Evolutionary conservation across 2,329 filamentous ascomycete species (phyloP).

Genomic region (Aspergillaceae sp.): DNA sequence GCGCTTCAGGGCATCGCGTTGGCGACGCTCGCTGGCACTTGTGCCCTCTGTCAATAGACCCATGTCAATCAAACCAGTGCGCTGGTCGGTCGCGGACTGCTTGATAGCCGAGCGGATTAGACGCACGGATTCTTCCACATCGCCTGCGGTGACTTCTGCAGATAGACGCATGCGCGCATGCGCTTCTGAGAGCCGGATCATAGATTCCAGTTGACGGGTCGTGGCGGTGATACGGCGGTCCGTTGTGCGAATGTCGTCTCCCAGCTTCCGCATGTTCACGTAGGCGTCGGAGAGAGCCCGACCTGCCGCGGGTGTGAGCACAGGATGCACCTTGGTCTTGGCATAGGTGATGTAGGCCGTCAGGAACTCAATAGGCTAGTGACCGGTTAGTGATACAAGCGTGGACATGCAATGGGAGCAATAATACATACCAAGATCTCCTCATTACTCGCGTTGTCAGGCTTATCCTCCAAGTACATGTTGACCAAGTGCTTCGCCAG

Average conservation of each 20-base stretch:
- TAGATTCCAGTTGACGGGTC: constrained; percentile 90
- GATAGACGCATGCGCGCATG: constrained; percentile 96
- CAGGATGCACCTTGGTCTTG: constrained; percentile 73
- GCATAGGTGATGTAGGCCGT: constrained; percentile 97
- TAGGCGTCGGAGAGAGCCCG: constrained; percentile 78
- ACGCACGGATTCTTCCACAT: constrained; percentile 84
- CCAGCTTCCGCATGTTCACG: constrained; percentile 89
- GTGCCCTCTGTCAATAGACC: constrained; percentile 90
- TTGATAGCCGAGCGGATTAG: constrained; percentile 91
- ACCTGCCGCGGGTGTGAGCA: constrained; percentile 70
- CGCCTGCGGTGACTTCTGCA: constrained; percentile 62
- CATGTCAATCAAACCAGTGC: constrained; percentile 94
- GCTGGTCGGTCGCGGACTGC: constrained; percentile 87
- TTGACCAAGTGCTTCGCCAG: constrained; percentile 87
- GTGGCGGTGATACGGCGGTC: constrained; percentile 98
- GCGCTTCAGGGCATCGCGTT: constrained; percentile 74
- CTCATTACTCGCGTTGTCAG: constrained; percentile 66
- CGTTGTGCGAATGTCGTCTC: constrained; percentile 72
- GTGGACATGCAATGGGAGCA: background rate
- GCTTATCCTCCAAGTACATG: constrained; percentile 93
- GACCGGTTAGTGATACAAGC: constrained; percentile 11
- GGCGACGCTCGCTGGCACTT: constrained; percentile 72
- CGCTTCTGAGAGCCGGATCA: constrained; percentile 94
- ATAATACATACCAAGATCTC: constrained; percentile 66
- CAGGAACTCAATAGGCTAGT: constrained; percentile 81